These are phyloP conservation scores for Fraxinus baroniana DNA, from an alignment of 305 asterid genomes.

Conservation along the genomic window DNA sequence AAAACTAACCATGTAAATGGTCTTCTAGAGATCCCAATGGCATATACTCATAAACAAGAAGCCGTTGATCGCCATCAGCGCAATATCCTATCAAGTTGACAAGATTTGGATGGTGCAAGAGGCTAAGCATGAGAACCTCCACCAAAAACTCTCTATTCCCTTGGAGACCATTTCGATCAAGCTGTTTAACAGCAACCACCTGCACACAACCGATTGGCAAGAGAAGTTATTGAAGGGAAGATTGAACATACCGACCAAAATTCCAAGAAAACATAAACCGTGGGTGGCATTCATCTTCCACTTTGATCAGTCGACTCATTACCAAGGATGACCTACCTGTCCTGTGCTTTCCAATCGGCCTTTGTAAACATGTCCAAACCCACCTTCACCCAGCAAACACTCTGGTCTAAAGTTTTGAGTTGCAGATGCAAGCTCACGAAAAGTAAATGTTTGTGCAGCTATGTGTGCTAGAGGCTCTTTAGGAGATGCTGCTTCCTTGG, in stretches of 20 bases:
- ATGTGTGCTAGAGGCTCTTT: slow-evolving; percentile 72
- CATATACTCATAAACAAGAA: slow-evolving; percentile 88
- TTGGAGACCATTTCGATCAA: slow-evolving; percentile 84
- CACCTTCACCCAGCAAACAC: slow-evolving; percentile 88
- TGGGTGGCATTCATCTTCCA: not conserved
- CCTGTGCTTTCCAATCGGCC: slow-evolving; percentile 78
- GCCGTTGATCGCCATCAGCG: slow-evolving; percentile 91
- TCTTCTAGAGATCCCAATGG: slow-evolving; percentile 91
- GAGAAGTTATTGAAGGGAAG: slow-evolving; percentile 9
- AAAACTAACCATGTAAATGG: slow-evolving; percentile 81
- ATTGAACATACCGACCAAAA: not conserved
- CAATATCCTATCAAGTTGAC: slow-evolving; percentile 93
- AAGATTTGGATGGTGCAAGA: slow-evolving; percentile 77
- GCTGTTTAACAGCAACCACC: slow-evolving; percentile 92
- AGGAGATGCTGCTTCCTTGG: slow-evolving; percentile 51
- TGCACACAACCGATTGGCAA: slow-evolving; percentile 34
- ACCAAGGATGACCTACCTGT: slow-evolving; percentile 47
- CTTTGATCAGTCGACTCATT: slow-evolving; percentile 4
- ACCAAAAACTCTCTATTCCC: slow-evolving; percentile 87
- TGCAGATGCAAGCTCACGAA: slow-evolving; percentile 95
- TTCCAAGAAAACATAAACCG: not conserved
- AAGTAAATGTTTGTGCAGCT: slow-evolving; percentile 93
- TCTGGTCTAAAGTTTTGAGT: slow-evolving; percentile 85
- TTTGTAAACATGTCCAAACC: slow-evolving; percentile 85
- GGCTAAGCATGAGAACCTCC: slow-evolving; percentile 97